Conservation (phyloP, 768 basidiomycete genomes). For the Kwoniella europaea region DNA sequence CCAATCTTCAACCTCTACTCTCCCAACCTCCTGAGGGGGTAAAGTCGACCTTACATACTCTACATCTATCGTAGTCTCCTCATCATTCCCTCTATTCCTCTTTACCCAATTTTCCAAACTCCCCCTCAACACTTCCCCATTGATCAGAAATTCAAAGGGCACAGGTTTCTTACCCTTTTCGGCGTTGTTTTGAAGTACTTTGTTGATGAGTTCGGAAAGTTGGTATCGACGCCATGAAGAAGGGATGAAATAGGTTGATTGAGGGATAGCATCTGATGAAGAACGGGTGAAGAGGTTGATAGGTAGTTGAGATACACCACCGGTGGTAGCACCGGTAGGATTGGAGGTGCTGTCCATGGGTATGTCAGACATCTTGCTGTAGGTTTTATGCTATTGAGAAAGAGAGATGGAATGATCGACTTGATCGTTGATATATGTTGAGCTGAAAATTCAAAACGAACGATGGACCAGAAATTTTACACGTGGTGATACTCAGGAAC, state of each 20-base stretch:
- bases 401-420: neutral
- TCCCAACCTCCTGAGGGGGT: slow-evolving; percentile 79
- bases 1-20: slow-evolving; percentile 90
- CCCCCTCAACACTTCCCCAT: slow-evolving; percentile 76
- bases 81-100: slow-evolving; percentile 49
- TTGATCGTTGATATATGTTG: too few species aligned
- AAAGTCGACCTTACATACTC: slow-evolving; percentile 89
- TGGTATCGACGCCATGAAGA: slow-evolving; percentile 90
- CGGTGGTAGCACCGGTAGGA: slow-evolving; percentile 12
- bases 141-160: slow-evolving; percentile 90
- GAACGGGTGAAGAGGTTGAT: slow-evolving; percentile 71
- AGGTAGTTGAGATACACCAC: slow-evolving; percentile 40
- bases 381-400: too few species aligned
- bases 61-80: slow-evolving; percentile 77
- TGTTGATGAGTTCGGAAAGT: slow-evolving; percentile 95
- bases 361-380: slow-evolving; percentile 12
- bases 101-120: slow-evolving; percentile 74
- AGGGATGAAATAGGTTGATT: slow-evolving; percentile 92
- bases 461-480: neutral
- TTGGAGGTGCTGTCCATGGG: slow-evolving; percentile 19
- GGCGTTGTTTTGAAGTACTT: slow-evolving; percentile 70
- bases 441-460: neutral
- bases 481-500: neutral
- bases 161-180: slow-evolving; percentile 63
- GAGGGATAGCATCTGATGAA: slow-evolving; percentile 73